Conservation (phyloP, 139 green algal species). For the Choricystis sp. region DNA sequence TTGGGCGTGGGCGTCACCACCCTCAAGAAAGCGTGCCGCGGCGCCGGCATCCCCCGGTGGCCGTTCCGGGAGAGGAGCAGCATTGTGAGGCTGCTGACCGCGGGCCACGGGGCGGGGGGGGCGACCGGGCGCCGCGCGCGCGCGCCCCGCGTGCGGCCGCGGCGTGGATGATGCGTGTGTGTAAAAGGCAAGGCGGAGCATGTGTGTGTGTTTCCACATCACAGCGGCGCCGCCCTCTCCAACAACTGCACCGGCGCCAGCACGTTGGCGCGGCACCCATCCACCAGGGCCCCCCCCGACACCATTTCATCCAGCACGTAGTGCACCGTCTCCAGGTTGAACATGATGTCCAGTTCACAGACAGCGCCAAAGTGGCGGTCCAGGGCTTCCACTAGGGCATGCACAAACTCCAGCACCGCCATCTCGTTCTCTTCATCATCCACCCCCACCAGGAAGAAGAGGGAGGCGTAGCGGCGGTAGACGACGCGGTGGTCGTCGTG, state of each 20-base stretch:
- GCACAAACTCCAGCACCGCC: constrained; percentile 89
- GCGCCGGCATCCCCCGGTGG: constrained; percentile 8
- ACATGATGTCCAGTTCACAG: constrained; percentile 96
- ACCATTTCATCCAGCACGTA: constrained; percentile 91
- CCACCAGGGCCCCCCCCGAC: constrained; percentile 78
- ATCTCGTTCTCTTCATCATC: constrained; percentile 97
- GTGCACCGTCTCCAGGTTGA: constrained; percentile 83
- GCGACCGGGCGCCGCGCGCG: too few relatives aligned
- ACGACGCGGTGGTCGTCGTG: constrained; percentile 83
- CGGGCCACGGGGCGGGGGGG: too few relatives aligned
- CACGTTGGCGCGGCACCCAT: constrained; percentile 86
- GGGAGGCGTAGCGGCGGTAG: constrained; percentile 87
- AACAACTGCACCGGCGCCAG: constrained; percentile 71
- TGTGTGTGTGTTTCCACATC: background rate
- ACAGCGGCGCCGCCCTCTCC: constrained; percentile 24
- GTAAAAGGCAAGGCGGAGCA: background rate
- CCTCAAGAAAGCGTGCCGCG: constrained; percentile 10
- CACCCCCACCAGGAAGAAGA: constrained; percentile 95
- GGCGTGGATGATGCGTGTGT: background rate
- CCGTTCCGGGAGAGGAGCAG: constrained; percentile 21
- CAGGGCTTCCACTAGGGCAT: constrained; percentile 71
- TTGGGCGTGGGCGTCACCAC: constrained; percentile 11
- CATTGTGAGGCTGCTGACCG: constrained; percentile 11
- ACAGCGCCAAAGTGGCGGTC: constrained; percentile 76
- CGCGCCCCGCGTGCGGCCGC: too few relatives aligned